Conservation (phyloP, 2,329 filamentous ascomycete genomes). For the Acrocalymma vagum region DNA sequence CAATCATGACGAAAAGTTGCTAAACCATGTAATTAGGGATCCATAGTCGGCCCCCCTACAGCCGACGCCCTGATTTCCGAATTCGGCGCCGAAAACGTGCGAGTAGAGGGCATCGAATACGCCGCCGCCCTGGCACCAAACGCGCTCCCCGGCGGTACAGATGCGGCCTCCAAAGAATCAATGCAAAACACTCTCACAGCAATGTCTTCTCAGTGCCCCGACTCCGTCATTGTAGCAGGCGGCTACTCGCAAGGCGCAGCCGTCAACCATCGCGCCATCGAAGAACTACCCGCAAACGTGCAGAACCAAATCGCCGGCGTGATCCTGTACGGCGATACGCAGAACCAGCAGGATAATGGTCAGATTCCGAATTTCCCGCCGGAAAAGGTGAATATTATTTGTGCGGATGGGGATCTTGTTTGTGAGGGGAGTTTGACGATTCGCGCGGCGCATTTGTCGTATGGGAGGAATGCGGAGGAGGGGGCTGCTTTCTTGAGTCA, state of each 20-base stretch:
- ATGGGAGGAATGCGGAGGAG: conserved; percentile 36
- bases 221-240: conserved; percentile 39
- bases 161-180: conserved; percentile 24
- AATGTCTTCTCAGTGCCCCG: conserved; percentile 41
- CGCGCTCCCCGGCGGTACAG: conserved; percentile 39
- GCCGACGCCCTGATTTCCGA: conserved; percentile 37
- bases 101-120: conserved; percentile 44
- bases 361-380: conserved; percentile 52
- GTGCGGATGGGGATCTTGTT: conserved; percentile 60
- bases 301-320: conserved; percentile 50
- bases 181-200: conserved; percentile 31
- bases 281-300: conserved; percentile 30
- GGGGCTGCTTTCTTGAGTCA: conserved; percentile 36
- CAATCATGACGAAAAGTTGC: conserved; percentile 21
- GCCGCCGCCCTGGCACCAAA: conserved; percentile 37
- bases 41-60: conserved; percentile 39
- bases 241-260: conserved; percentile 46
- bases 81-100: conserved; percentile 35
- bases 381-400: conserved; percentile 58
- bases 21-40: conserved; percentile 47
- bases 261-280: conserved; percentile 44
- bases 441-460: conserved; percentile 39
- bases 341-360: conserved; percentile 49
- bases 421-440: conserved; percentile 55
- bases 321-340: conserved; percentile 57